These are phyloP conservation scores for Podospora bellae-mahoneyi DNA, from an alignment of 495 filamentous ascomycete genomes.

Conservation along the genomic window DNA sequence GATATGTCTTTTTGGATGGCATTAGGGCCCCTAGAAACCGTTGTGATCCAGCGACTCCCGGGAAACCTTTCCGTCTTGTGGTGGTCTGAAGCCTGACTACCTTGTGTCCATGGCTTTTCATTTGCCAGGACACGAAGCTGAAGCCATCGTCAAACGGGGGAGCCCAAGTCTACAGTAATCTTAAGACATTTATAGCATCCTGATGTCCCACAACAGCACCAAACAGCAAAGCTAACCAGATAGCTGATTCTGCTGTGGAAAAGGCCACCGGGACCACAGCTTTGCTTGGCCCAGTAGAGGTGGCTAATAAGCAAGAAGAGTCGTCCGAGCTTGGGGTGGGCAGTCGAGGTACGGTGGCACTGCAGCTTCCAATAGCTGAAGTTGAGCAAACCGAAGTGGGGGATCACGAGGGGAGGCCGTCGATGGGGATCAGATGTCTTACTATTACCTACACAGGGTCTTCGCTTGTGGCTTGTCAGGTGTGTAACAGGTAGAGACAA, in stretches of 20 bases:
- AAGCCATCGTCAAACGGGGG: neutral
- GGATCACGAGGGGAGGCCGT: neutral
- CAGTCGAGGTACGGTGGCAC: neutral
- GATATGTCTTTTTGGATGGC: neutral
- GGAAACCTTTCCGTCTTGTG: neutral
- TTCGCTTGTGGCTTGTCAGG: neutral
- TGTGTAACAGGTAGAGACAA: neutral
- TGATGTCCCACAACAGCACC: neutral
- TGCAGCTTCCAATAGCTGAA: neutral
- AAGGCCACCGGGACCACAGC: neutral
- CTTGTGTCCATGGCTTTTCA: neutral
- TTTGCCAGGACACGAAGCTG: neutral
- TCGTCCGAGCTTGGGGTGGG: neutral
- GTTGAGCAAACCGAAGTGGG: neutral
- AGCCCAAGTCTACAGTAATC: neutral
- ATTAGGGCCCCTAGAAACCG: neutral
- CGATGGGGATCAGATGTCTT: neutral
- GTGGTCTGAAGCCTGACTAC: neutral
- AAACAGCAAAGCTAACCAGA: neutral
- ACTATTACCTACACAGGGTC: neutral
- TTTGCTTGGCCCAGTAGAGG: neutral
- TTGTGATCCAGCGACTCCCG: neutral
- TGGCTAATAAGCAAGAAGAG: neutral
- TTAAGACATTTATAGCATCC: neutral
- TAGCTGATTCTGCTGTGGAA: neutral